These are phyloP conservation scores for Leucocoprinus birnbaumii DNA, from an alignment of 768 basidiomycete genomes.

Conservation along the genomic window DNA sequence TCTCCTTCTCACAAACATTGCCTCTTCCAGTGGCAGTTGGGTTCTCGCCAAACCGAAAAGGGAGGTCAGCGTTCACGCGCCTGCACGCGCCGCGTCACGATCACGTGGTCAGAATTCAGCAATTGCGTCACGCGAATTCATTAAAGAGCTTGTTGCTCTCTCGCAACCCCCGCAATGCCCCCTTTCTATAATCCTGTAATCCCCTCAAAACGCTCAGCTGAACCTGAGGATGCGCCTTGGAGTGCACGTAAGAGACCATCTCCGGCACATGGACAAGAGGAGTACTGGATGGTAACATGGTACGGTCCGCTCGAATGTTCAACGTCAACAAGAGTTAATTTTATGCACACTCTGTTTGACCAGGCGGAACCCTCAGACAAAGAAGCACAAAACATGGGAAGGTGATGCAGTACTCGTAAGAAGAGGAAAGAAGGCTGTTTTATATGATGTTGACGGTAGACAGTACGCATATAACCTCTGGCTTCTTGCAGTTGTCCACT, in stretches of 20 bases:
- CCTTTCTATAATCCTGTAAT: slow-evolving; percentile 16
- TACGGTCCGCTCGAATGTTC: slow-evolving; percentile 22
- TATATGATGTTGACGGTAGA: slow-evolving; percentile 66
- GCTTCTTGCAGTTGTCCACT: not conserved
- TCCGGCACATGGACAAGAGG: slow-evolving; percentile 23
- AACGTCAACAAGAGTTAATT: not conserved
- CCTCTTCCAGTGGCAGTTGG: too few species aligned
- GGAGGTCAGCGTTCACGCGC: not conserved
- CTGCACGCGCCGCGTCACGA: too few species aligned
- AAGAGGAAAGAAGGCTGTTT: slow-evolving; percentile 35
- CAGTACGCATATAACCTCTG: slow-evolving; percentile 37
- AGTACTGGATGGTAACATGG: slow-evolving; percentile 83
- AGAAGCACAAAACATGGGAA: slow-evolving; percentile 92
- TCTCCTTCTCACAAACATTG: too few species aligned
- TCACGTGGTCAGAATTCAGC: not conserved
- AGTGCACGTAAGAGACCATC: slow-evolving; percentile 28
- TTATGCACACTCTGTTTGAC: not conserved
- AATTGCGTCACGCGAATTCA: slow-evolving; percentile 8
- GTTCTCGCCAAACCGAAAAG: too few species aligned
- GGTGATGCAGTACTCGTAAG: slow-evolving; percentile 71
- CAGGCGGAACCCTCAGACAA: slow-evolving; percentile 68
- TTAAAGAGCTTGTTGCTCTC: not conserved
- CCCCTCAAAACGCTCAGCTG: slow-evolving; percentile 1
- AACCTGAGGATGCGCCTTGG: slow-evolving; percentile 18
- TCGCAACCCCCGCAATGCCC: slow-evolving; percentile 17